phyloP scores from a whole-genome alignment of 805 yeast genomes.

The Starmera amethionina region DNA sequence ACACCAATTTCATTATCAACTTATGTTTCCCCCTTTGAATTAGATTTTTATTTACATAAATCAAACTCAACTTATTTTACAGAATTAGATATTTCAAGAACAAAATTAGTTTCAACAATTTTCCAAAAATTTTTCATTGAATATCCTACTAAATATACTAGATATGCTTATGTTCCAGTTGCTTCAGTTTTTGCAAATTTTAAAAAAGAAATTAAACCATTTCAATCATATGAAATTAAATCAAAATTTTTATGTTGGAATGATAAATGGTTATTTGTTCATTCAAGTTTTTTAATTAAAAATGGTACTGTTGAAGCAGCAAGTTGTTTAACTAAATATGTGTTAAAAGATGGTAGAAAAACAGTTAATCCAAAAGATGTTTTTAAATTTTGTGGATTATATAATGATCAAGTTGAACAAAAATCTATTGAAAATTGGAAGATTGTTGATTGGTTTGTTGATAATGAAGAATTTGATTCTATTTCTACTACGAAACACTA shows the following conservation, averaged over 20 bases:
- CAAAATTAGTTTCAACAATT: constrained; percentile 44
- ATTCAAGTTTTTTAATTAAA: constrained; percentile 48
- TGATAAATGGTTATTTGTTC: constrained; percentile 71
- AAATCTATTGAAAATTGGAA: constrained; percentile 30
- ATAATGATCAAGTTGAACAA: constrained; percentile 38
- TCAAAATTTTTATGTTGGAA: constrained; percentile 75
- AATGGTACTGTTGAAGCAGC: constrained; percentile 32
- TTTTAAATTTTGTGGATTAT: constrained; percentile 44
- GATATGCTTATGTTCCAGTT: constrained; percentile 52
- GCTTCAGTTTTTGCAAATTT: constrained; percentile 63
- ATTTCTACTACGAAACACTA: constrained; percentile 2
- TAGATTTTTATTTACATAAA: constrained; percentile 83
- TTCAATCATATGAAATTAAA: constrained; percentile 43
- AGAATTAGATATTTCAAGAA: constrained; percentile 74
- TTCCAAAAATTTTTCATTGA: constrained; percentile 47
- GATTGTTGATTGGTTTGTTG: constrained; percentile 28
- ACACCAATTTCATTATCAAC: constrained; percentile 33
- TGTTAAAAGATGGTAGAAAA: constrained; percentile 66
- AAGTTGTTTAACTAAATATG: constrained; percentile 65
- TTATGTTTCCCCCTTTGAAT: constrained; percentile 66
- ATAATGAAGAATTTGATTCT: constrained; percentile 26
- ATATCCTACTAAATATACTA: constrained; percentile 31
- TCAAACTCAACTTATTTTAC: constrained; percentile 76
- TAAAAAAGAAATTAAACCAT: constrained; percentile 64
- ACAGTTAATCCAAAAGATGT: constrained; percentile 63